Base-by-base conservation (phyloP, 495 filamentous ascomycete species). In the Podospora australis region DNA sequence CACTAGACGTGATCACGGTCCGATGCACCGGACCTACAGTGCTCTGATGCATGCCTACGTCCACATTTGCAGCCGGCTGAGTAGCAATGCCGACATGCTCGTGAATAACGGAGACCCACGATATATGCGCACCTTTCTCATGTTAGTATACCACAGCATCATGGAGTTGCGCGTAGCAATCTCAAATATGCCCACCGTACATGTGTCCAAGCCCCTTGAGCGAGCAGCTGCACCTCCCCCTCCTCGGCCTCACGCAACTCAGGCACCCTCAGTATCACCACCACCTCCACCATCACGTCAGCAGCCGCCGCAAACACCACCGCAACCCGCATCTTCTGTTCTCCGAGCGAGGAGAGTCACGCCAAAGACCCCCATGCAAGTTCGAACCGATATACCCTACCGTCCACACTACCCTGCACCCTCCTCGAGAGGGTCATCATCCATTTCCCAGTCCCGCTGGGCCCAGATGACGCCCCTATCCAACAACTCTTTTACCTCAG, bases 111-210 rank as follows among this genome's bases (percentile, higher is more conserved):
- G 78, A 14, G 86, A 94, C 56, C 76, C 80, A 6, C 77, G 81
- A 14, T 88, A 89, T 57, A 78, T 90, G 43, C 81, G 89, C 7
- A 87, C 82, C 0, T 69, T 91, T 35, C 75, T 95, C 68, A 72
- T 90, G 48, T 79, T 83, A 55, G 69, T 90, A 10, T 91, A 85
- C 59, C 83, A 86, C 22, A 84, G 84, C 50, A 74, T 86, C 20
- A 77, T 86, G 51, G 88, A 95, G 58, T 64, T 88, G 29, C 81
- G 72, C 16, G 66, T 65, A n/a, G 65, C 65, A 6, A 62, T 67
- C 28, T 19, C 23, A 20, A n/a, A n/a, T n/a, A n/a, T n/a, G n/a
- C n/a, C n/a, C n/a, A n/a, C n/a, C n/a, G n/a, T n/a, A n/a, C n/a
- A n/a, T n/a, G n/a, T n/a, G n/a, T 39, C 42, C 24, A 49, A 36